These are phyloP conservation scores for Bromus sterilis DNA, from an alignment of 176 grass and related monocot species.

Conservation along the genomic window DNA sequence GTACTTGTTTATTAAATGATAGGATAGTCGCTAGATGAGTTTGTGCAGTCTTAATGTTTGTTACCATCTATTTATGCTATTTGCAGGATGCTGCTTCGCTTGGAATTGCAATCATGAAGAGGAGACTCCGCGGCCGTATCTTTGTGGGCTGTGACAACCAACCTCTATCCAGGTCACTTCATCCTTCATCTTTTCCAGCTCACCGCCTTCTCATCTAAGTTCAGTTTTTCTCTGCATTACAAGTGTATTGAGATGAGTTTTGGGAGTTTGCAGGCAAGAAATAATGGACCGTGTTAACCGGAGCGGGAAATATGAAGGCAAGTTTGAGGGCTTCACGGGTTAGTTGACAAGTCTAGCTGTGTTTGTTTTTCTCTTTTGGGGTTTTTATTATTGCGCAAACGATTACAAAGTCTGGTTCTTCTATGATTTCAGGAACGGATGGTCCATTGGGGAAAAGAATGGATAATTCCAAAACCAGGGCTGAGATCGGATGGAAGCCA, in stretches of 20 bases:
- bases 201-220: background rate
- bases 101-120: conserved; percentile 54
- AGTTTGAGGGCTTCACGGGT: conserved; percentile 76
- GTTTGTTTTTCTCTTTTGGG: background rate
- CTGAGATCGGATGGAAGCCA: conserved; percentile 71
- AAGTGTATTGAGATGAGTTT: background rate
- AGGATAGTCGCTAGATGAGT: background rate
- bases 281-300: conserved; percentile 71
- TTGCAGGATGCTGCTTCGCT: conserved; percentile 59
- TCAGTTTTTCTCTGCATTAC: background rate
- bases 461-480: conserved; percentile 74
- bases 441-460: conserved; percentile 78
- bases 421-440: conserved; percentile 40
- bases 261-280: conserved; percentile 52
- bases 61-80: background rate
- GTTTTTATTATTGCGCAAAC: background rate
- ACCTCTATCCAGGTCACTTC: conserved; percentile 40
- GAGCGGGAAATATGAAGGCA: conserved; percentile 57
- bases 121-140: conserved; percentile 4
- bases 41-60: background rate
- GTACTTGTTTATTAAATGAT: conserved; percentile 20
- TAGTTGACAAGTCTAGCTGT: conserved; percentile 6
- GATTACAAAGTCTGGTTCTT: background rate
- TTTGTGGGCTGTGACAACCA: conserved; percentile 59
- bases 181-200: conserved; percentile 5